Percentiles rank a stretch among this genome's conserved stretches.
These are phyloP conservation scores for Clitopilus hobsonii DNA, from an alignment of 768 basidiomycete genomes.

Conservation along the genomic window DNA sequence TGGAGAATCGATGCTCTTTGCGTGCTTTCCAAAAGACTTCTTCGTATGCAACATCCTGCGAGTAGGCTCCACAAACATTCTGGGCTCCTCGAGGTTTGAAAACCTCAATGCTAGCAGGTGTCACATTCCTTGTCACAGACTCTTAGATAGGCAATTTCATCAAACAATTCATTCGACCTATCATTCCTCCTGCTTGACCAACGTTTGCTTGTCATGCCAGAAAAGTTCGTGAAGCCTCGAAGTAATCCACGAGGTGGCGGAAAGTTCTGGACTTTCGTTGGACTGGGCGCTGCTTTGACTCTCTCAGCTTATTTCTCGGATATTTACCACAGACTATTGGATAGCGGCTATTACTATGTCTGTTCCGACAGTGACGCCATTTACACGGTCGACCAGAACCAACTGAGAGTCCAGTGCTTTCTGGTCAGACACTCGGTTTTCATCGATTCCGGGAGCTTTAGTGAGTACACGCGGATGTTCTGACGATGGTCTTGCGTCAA, in stretches of 20 bases:
- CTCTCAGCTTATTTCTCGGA: conserved; percentile 9
- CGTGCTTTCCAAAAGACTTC: conserved; percentile 67
- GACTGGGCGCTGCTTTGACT: conserved; percentile 8
- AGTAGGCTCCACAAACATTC: conserved; percentile 20
- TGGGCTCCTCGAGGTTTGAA: not conserved
- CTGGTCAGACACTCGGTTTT: conserved; percentile 46
- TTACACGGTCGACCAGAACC: conserved; percentile 62
- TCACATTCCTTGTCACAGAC: conserved; percentile 4
- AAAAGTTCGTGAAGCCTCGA: not conserved
- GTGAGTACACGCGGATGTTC: conserved; percentile 20
- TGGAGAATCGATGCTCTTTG: conserved; percentile 59
- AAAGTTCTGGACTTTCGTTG: conserved; percentile 8
- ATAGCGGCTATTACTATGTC: conserved; percentile 39
- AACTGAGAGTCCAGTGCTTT: conserved; percentile 59
- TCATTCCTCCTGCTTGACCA: not conserved
- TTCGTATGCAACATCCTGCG: conserved; percentile 49
- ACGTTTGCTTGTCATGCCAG: conserved; percentile 7
- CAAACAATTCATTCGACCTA: too few relatives aligned
- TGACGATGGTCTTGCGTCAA: not conserved
- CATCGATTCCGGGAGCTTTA: conserved; percentile 39
- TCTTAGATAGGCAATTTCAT: not conserved
- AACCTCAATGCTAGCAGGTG: not conserved
- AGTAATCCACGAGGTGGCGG: not conserved
- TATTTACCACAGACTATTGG: conserved; percentile 24
- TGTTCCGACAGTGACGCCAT: conserved; percentile 50